Evolutionary conservation across 2,329 filamentous ascomycete species (phyloP).

Genomic region (Sphaerulina vaccinii): DNA sequence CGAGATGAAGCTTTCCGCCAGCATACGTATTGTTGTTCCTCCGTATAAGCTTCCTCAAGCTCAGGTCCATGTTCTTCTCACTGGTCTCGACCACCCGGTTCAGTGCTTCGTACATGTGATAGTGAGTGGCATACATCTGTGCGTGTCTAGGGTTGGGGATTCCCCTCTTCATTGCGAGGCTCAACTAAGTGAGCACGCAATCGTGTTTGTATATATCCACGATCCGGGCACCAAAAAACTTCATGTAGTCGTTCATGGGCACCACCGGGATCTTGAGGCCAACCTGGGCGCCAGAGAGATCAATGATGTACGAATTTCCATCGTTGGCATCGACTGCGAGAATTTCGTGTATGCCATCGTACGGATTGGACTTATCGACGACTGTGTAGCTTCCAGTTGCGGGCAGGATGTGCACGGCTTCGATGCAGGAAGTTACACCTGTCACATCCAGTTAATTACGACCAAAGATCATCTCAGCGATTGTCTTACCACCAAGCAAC

Average conservation of each 20-base stretch:
- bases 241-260: neutral
- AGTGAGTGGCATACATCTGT: neutral
- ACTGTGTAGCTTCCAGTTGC: neutral
- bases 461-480: too few species aligned
- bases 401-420: neutral
- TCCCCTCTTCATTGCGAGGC: neutral
- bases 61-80: neutral
- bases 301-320: conserved; percentile 3
- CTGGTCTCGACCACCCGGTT: neutral
- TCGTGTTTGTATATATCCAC: conserved; percentile 2
- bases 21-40: neutral
- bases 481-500: neutral
- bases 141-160: neutral
- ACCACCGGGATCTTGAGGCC: neutral
- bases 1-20: neutral
- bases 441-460: neutral
- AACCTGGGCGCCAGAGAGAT: conserved; percentile 4
- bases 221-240: neutral
- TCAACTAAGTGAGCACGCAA: neutral
- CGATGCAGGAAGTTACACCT: conserved; percentile 1
- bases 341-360: neutral
- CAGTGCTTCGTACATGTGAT: neutral
- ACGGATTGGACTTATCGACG: neutral
- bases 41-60: neutral
- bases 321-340: conserved; percentile 1